A percentile compares a stretch with the other conserved stretches of the same genome.
Evolutionary conservation across 106 monocot species (phyloP).

Genomic region (Agapanthus africanus): DNA sequence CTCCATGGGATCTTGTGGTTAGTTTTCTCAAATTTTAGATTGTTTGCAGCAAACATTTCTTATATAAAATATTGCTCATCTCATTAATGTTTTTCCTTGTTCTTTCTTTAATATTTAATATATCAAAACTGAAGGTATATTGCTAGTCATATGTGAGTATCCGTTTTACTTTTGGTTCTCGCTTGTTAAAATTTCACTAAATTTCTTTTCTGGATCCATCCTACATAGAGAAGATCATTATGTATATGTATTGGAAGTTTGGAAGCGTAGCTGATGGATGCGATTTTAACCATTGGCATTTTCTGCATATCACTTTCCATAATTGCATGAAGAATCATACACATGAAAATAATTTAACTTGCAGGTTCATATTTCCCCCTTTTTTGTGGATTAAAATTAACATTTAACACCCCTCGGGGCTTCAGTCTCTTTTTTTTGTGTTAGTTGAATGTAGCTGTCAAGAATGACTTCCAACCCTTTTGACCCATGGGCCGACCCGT

Average conservation of each 20-base stretch:
- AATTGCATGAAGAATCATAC: background rate
- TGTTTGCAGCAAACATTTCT: too few relatives aligned
- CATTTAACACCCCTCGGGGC: too few relatives aligned
- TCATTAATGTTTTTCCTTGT: background rate
- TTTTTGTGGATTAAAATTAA: too few relatives aligned
- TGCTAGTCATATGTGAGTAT: background rate
- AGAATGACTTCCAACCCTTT: too few relatives aligned
- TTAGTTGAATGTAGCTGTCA: too few relatives aligned
- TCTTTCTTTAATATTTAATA: background rate
- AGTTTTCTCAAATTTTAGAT: too few relatives aligned
- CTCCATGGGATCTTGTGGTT: conserved; percentile 98
- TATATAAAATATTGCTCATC: background rate
- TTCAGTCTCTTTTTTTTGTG: too few relatives aligned
- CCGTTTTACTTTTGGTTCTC: background rate
- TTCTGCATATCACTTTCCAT: background rate
- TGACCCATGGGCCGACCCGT: too few relatives aligned
- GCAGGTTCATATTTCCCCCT: too few relatives aligned
- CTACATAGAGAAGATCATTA: background rate
- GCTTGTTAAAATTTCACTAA: background rate
- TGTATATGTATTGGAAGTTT: background rate
- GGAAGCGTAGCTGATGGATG: background rate
- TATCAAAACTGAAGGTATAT: background rate
- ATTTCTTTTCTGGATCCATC: background rate
- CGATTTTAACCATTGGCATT: background rate
- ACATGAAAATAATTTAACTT: background rate